Base-by-base conservation (phyloP, 495 filamentous ascomycete genomes). In the Talaromyces adpressus region DNA sequence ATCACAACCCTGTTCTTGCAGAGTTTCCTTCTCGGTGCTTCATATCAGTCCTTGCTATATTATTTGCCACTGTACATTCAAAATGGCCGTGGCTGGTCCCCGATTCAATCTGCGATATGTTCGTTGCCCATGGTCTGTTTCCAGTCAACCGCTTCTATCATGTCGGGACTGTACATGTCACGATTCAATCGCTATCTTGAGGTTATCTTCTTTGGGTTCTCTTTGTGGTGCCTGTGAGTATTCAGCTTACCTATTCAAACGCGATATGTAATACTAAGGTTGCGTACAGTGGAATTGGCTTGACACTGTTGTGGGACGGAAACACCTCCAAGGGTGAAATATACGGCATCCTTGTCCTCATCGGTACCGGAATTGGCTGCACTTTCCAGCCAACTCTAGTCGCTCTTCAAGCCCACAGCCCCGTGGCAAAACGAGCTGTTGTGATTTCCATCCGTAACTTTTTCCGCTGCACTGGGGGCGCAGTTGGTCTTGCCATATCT, bases 361-460 rank as follows among this genome's bases (percentile, higher is more conserved):
- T 81, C 30, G 86, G 86, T 11, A 65, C 79, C 3, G 86, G 86
- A 3, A 69, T 85, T 4, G 86, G 86, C n/a, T 75, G 74, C 58
- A 80, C 80, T 14, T 85, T 87, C 64, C 85, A 88, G 65, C 85
- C 85, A 14, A 79, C 79, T 16, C 73, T 89, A 0, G 81, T 89
- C n/a, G 86, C 86, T 8, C 69, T 85, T 22, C 85, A 88, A 69
- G 84, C 86, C 9, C 84, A 87, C 67, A 84, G 77, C 41, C 77
- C 73, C 14, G 82, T 85, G 54, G 69, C 79, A 1, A 83, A 89
- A 57, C 76, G 85, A 52, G 86, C 86, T 0, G 80, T 88, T 1
- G 79, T 85, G 7, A 87, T 85, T 27, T 81, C 81, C 11, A 78
- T 85, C 62, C 81, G 86, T 6, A 89, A 89, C 66, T 87, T 88